A percentile compares a stretch with the other conserved stretches of the same genome.
phyloP scores from a whole-genome alignment of 305 asterid genomes.

The Petunia hybrid region DNA sequence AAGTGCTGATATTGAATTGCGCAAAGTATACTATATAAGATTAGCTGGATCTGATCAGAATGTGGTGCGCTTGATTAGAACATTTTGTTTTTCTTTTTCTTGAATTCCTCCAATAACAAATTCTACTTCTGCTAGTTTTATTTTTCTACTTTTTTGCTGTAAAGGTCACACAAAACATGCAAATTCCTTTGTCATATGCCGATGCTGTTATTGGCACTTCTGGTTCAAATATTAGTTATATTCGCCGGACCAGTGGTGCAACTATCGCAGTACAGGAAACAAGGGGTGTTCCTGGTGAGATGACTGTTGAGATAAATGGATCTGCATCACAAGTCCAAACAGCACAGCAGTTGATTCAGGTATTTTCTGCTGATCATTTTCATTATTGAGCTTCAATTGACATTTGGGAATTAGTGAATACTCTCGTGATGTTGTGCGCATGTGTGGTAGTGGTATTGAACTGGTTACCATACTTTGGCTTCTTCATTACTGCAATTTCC shows the following conservation, averaged over 20 bases:
- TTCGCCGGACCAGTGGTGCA: conserved; percentile 92
- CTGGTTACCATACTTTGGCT: not conserved
- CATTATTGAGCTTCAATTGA: conserved; percentile 9
- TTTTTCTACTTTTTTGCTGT: conserved; percentile 34
- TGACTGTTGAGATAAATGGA: conserved; percentile 90
- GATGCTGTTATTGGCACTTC: conserved; percentile 82
- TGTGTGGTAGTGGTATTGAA: conserved; percentile 11
- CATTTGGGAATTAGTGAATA: conserved; percentile 6
- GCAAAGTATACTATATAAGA: not conserved
- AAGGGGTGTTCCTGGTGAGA: conserved; percentile 77
- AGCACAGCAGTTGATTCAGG: conserved; percentile 93
- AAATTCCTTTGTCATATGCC: conserved; percentile 76
- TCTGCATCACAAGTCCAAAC: conserved; percentile 82
- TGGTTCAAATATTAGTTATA: conserved; percentile 82
- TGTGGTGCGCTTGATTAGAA: conserved; percentile 4
- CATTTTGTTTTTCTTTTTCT: not conserved
- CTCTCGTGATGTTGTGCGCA: not conserved
- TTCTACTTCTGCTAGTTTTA: conserved; percentile 19
- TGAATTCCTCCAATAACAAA: not conserved
- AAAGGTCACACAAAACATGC: conserved; percentile 78
- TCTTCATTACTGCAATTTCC: not conserved
- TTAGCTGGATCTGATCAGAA: not conserved
- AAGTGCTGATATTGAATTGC: not conserved
- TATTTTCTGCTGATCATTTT: conserved; percentile 32
- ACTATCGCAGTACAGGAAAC: conserved; percentile 80